Base-by-base conservation (phyloP, 2,329 filamentous ascomycete species). In the Hymenoscyphus fructigenus region DNA sequence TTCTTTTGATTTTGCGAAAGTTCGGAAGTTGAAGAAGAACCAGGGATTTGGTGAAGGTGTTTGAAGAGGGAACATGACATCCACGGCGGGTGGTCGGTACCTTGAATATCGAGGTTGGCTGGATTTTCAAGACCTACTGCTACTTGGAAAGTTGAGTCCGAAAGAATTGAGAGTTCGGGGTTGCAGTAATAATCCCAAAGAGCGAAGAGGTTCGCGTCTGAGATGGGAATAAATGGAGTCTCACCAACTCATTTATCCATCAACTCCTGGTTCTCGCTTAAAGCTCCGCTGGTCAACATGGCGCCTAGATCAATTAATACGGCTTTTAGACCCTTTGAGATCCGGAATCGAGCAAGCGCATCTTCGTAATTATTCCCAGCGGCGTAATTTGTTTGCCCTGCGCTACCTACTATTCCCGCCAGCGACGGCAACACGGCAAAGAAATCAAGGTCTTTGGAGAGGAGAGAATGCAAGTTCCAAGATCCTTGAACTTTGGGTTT, bases 341-440 rank as follows among this genome's bases (percentile, higher is more conserved):
- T 17, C 3, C 66, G 62, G 32, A 65, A 63, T 1, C 53, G 59
- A 10, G 66, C 64, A 15, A 69, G 29, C 5, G 64, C 56, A 47
- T 69, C 65, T 38, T 65, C 32, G 38, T 64, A 79, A 0, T 71
- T 73, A 56, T 77, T 77, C 0, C 69, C 77, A 14, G 66, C 65
- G 0, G 62, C 62, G n/a, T 69, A 69, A 32, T 69, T 69, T 14
- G 61, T 55, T 59, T 68, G 66, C 9, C 59, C 57, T 26, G 41
- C 29, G 14, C 23, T 56, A 12, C 67, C 67, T 15, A 68, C 28
- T 14, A 66, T 58, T 10, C 75, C 73, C 53, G 68, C 67, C 32
- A 75, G 62, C 0, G 78, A 80, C 1, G 77, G 78, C 4, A 79
- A 65, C 41, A 76, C 61, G 41, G 80, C 65, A 68, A 80, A 79